A percentile compares a stretch with the other conserved stretches of the same genome.
These are phyloP conservation scores for Ophiocordyceps unilateralis DNA, from an alignment of 2,329 filamentous ascomycete species.

Conservation along the genomic window DNA sequence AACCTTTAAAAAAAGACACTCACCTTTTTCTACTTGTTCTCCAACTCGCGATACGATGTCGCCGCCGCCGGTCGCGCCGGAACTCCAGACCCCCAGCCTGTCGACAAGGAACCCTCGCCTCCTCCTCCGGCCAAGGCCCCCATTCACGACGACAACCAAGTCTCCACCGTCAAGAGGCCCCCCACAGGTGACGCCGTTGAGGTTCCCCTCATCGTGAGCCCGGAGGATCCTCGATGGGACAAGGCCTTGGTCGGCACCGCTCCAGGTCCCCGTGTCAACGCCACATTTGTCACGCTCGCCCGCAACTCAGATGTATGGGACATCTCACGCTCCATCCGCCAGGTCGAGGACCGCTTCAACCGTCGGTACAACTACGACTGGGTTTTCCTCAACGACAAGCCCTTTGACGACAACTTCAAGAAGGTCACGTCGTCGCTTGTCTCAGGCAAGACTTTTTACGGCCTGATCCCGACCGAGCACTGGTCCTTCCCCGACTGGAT, in stretches of 20 bases:
- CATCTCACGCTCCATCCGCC: conserved; percentile 85
- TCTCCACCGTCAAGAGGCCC: conserved; percentile 9
- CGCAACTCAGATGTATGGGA: conserved; percentile 93
- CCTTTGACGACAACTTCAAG: conserved; percentile 87
- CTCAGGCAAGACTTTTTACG: conserved; percentile 87
- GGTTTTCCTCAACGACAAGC: conserved; percentile 96
- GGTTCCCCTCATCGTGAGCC: conserved; percentile 33
- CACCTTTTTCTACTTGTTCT: conserved; percentile 68
- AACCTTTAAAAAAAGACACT: conserved; percentile 34
- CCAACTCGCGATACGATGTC: conserved; percentile 33
- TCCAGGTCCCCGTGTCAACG: conserved; percentile 70
- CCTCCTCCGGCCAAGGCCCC: conserved; percentile 6
- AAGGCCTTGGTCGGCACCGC: conserved; percentile 32
- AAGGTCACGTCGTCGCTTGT: conserved; percentile 76
- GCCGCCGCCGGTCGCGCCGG: conserved; percentile 9
- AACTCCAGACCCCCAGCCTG: neutral
- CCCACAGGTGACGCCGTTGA: conserved; percentile 14
- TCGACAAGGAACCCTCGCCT: neutral
- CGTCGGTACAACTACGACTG: conserved; percentile 93
- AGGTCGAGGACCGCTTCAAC: conserved; percentile 97
- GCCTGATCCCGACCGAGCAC: conserved; percentile 75
- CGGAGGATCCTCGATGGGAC: conserved; percentile 34
- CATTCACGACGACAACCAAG: conserved; percentile 8
- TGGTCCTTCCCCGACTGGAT: conserved; percentile 97
- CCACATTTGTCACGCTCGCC: conserved; percentile 90